Conservation (phyloP, 345 rosid genomes). For the Populus davidiana region DNA sequence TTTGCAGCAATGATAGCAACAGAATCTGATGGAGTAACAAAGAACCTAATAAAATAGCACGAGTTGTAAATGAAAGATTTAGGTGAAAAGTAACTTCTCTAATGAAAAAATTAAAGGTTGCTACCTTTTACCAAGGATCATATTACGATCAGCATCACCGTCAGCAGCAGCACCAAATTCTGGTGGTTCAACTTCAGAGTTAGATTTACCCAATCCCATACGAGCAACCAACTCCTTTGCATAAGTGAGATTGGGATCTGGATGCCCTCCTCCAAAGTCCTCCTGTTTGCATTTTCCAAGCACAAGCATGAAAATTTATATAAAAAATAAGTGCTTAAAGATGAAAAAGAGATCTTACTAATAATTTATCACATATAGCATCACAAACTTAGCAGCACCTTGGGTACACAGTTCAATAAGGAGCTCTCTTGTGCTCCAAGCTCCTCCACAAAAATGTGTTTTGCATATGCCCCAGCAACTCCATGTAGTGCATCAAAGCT, state of each 20-base stretch:
- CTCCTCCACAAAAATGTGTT: slow-evolving; percentile 90
- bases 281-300: slow-evolving; percentile 50
- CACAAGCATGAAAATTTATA: slow-evolving; percentile 6
- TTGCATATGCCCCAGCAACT: slow-evolving; percentile 97
- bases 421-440: slow-evolving; percentile 84
- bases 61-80: slow-evolving; percentile 6
- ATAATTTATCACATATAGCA: slow-evolving; percentile 1
- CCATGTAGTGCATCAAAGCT: slow-evolving; percentile 96
- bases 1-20: slow-evolving; percentile 98
- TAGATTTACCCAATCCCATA: slow-evolving; percentile 89
- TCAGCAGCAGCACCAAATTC: slow-evolving; percentile 99
- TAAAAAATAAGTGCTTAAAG: background rate
- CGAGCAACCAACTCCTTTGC: slow-evolving; percentile 94
- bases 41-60: slow-evolving; percentile 56
- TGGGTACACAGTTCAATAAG: slow-evolving; percentile 84
- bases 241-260: slow-evolving; percentile 97
- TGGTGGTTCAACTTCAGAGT: slow-evolving; percentile 69
- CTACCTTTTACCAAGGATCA: slow-evolving; percentile 98
- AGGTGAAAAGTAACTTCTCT: background rate
- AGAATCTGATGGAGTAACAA: slow-evolving; percentile 98
- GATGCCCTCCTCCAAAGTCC: slow-evolving; percentile 99
- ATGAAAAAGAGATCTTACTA: background rate
- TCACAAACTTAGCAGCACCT: slow-evolving; percentile 45
- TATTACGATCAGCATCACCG: slow-evolving; percentile 99
- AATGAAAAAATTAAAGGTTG: background rate